These are phyloP conservation scores for Wallemia mellicola DNA, from an alignment of 1,284 basidiomycete species.

Conservation along the genomic window DNA sequence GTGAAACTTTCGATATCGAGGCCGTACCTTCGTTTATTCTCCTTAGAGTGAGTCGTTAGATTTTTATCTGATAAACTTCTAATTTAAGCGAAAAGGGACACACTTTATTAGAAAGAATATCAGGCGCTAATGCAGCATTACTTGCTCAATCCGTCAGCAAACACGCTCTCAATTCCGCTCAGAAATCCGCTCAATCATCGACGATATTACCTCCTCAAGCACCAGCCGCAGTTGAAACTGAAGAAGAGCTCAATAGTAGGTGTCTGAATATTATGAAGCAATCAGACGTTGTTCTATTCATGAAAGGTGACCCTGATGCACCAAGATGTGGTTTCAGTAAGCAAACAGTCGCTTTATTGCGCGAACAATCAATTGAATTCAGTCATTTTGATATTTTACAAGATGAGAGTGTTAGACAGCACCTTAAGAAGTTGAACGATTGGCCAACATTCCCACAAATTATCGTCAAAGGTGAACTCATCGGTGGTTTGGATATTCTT, in stretches of 20 bases:
- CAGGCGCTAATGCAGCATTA: slow-evolving; percentile 45
- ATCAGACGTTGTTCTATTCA: slow-evolving; percentile 47
- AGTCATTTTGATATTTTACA: slow-evolving; percentile 40
- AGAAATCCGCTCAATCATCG: slow-evolving; percentile 17
- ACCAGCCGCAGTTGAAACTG: slow-evolving; percentile 12
- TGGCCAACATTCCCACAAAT: slow-evolving; percentile 40
- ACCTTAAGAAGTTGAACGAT: slow-evolving; percentile 28
- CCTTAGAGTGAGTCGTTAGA: slow-evolving; percentile 29
- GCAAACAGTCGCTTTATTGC: slow-evolving; percentile 32
- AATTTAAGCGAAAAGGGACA: slow-evolving; percentile 40
- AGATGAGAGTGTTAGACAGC: slow-evolving; percentile 36
- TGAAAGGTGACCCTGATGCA: slow-evolving; percentile 71
- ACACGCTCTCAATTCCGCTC: slow-evolving; percentile 20
- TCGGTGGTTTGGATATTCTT: slow-evolving; percentile 27
- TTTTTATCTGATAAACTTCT: background rate
- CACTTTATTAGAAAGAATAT: slow-evolving; percentile 46
- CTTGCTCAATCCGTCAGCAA: slow-evolving; percentile 35
- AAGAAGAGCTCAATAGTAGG: slow-evolving; percentile 17
- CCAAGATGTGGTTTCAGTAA: slow-evolving; percentile 64
- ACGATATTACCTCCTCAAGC: slow-evolving; percentile 16
- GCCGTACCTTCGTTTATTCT: slow-evolving; percentile 66
- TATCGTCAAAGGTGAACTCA: slow-evolving; percentile 36
- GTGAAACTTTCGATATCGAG: slow-evolving; percentile 76
- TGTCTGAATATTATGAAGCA: slow-evolving; percentile 30
- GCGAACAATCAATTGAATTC: slow-evolving; percentile 31